Percentiles rank a stretch among this genome's conserved stretches.
These are phyloP conservation scores for Eucalyptus erythrocorys DNA, from an alignment of 345 rosid genomes.

Conservation along the genomic window DNA sequence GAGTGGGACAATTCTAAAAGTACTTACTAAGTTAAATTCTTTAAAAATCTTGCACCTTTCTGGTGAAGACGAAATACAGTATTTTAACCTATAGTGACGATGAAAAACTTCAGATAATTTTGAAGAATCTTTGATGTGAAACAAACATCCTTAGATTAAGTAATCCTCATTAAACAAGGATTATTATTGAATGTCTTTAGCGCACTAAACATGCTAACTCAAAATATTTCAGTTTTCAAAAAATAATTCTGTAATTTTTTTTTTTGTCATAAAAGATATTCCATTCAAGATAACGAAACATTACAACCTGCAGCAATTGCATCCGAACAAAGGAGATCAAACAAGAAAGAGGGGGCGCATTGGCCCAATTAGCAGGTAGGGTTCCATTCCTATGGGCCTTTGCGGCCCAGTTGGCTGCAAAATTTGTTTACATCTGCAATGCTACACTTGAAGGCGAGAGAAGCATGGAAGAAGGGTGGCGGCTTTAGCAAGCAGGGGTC, in stretches of 20 bases:
- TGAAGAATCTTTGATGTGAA: background rate
- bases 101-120: background rate
- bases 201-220: background rate
- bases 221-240: background rate
- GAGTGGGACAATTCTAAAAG: background rate
- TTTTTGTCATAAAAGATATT: too few species aligned
- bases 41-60: background rate
- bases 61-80: background rate
- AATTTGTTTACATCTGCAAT: too few species aligned
- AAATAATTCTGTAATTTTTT: background rate
- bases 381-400: too few species aligned
- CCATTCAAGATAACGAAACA: too few species aligned
- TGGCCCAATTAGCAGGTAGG: too few species aligned
- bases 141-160: background rate
- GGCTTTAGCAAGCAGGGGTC: too few species aligned
- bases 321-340: too few species aligned
- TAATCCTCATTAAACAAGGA: background rate
- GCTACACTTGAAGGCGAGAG: too few species aligned
- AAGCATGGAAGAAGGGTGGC: too few species aligned
- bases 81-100: background rate
- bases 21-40: background rate
- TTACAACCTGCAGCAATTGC: too few species aligned
- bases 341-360: too few species aligned
- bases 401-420: too few species aligned
- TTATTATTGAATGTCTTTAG: background rate